These are phyloP conservation scores for Ophiocordyceps camponoti-saundersi DNA, from an alignment of 2,329 filamentous ascomycete genomes.

Conservation along the genomic window DNA sequence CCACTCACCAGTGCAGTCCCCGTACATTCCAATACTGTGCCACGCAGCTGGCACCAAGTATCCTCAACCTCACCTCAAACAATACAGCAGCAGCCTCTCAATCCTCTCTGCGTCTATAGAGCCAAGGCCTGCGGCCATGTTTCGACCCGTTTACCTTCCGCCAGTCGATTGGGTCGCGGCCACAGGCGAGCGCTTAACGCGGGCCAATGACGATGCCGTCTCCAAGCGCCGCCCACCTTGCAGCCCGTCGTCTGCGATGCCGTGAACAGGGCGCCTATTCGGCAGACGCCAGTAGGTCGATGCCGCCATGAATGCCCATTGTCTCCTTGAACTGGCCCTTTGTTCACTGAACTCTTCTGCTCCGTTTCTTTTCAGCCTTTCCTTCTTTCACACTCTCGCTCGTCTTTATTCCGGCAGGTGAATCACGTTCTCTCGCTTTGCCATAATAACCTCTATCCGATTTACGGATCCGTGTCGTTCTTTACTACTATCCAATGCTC, in stretches of 20 bases:
- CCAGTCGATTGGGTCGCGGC: background rate
- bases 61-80: too few species aligned
- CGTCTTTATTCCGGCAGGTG: background rate
- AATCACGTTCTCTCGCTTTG: background rate
- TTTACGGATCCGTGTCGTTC: background rate
- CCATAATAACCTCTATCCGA: background rate
- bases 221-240: conserved; percentile 20
- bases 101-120: background rate
- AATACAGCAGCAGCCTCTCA: background rate
- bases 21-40: too few species aligned
- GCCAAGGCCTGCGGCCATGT: background rate
- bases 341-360: background rate
- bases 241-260: background rate
- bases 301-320: background rate
- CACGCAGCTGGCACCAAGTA: too few species aligned
- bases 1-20: too few species aligned
- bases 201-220: conserved; percentile 11
- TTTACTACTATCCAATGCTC: background rate
- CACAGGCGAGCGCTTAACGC: conserved; percentile 10
- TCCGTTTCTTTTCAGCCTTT: background rate
- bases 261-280: conserved; percentile 1
- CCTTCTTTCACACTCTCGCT: background rate
- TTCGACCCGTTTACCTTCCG: background rate
- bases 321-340: background rate
- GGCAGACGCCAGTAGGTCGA: background rate